These are phyloP conservation scores for Pythium rhizo-oryzae DNA, from an alignment of 352 stramenopile genomes.

Conservation along the genomic window DNA sequence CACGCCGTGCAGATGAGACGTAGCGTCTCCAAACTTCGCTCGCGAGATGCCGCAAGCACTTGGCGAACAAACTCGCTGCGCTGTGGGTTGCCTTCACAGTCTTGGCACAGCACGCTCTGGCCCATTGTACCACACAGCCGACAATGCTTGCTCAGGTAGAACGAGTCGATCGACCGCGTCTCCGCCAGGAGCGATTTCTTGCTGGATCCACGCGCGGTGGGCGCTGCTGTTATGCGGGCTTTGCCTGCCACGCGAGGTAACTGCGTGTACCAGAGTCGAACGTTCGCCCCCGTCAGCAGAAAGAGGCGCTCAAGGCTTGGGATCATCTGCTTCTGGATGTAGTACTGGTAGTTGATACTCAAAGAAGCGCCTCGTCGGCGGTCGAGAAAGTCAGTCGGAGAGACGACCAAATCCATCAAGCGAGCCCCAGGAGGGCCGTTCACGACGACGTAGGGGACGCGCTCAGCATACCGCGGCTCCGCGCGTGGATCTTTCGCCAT, in stretches of 20 bases:
- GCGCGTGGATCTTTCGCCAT: conserved; percentile 78
- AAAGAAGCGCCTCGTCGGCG: conserved; percentile 30
- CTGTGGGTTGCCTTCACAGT: conserved; percentile 58
- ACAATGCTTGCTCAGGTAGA: conserved; percentile 86
- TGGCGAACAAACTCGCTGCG: conserved; percentile 71
- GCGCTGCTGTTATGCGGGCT: conserved; percentile 35
- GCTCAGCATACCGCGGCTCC: conserved; percentile 85
- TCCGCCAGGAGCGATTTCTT: conserved; percentile 22
- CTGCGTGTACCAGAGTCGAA: conserved; percentile 71
- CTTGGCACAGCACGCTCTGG: conserved; percentile 48
- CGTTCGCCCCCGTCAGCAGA: conserved; percentile 75
- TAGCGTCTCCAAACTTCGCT: conserved; percentile 43
- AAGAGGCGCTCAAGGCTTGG: conserved; percentile 83
- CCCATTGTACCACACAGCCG: conserved; percentile 71
- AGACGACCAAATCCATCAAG: conserved; percentile 91
- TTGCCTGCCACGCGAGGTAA: conserved; percentile 64
- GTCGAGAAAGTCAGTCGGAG: conserved; percentile 65
- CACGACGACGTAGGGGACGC: conserved; percentile 92
- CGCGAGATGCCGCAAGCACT: conserved; percentile 39
- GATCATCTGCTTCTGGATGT: conserved; percentile 90
- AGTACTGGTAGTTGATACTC: conserved; percentile 93
- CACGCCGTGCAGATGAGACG: conserved; percentile 51
- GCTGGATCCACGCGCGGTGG: background rate
- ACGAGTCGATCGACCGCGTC: conserved; percentile 74
- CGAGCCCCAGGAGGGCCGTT: conserved; percentile 83